A percentile compares a stretch with the other conserved stretches of the same genome.
These are phyloP conservation scores for Chlorencoelia australis DNA, from an alignment of 2,329 filamentous ascomycete genomes.

Conservation along the genomic window DNA sequence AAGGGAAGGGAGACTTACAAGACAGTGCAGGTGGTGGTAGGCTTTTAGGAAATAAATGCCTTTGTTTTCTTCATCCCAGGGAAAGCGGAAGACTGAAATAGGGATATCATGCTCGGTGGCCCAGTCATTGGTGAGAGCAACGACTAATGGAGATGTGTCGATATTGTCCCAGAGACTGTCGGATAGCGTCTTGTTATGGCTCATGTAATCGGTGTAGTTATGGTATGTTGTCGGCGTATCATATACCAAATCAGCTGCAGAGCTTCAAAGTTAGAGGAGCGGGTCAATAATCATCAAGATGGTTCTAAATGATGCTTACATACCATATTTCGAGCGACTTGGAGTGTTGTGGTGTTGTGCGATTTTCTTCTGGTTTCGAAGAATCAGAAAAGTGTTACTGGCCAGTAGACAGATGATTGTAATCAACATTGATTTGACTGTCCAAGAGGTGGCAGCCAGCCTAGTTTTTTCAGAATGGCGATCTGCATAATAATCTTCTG, in stretches of 20 bases:
- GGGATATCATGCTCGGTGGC: neutral
- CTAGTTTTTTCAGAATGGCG: too few species aligned
- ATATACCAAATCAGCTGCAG: neutral
- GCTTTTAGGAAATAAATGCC: conserved; percentile 3
- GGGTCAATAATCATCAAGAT: too few species aligned
- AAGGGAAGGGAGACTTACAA: neutral
- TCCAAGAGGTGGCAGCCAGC: too few species aligned
- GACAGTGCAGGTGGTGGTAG: conserved; percentile 3
- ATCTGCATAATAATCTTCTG: too few species aligned
- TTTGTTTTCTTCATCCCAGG: conserved; percentile 1
- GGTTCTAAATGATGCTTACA: too few species aligned
- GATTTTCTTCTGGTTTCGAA: too few species aligned
- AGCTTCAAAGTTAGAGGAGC: too few species aligned
- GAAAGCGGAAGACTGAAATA: conserved; percentile 1
- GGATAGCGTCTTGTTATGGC: conserved; percentile 1
- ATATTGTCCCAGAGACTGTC: conserved; percentile 1
- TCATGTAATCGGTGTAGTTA: conserved; percentile 1
- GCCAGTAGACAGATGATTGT: too few species aligned
- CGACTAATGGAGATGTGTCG: neutral
- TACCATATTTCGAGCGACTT: too few species aligned
- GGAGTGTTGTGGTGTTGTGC: too few species aligned
- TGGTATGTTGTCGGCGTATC: conserved; percentile 3
- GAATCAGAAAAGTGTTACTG: too few species aligned
- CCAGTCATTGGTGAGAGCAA: conserved; percentile 1
- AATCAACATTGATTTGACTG: too few species aligned